Conservation (phyloP, 2,329 filamentous ascomycete species). For the Fusarium abutilonis region DNA sequence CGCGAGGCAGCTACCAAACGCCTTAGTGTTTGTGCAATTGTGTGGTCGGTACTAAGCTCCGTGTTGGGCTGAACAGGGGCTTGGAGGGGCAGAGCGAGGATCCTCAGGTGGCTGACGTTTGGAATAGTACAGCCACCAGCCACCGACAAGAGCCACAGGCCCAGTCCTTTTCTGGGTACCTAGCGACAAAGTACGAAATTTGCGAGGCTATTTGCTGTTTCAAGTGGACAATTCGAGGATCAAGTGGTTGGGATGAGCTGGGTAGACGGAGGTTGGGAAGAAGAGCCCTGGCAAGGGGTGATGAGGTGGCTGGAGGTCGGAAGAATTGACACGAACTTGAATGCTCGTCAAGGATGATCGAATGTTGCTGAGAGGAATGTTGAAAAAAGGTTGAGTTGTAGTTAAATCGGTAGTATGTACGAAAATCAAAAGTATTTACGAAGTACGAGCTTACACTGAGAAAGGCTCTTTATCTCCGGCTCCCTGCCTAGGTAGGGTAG, state of each 20-base stretch:
- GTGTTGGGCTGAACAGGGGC: conserved; percentile 33
- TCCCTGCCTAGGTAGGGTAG: too few relatives aligned
- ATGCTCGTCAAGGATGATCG: conserved; percentile 12
- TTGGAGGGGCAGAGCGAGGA: conserved; percentile 33
- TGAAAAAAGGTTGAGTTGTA: conserved; percentile 12
- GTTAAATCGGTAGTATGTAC: not conserved
- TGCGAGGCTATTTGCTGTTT: conserved; percentile 30
- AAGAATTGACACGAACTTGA: conserved; percentile 9
- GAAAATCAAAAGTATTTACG: not conserved
- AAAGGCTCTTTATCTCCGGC: too few relatives aligned
- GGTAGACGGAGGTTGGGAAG: conserved; percentile 30
- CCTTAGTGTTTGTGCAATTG: conserved; percentile 36
- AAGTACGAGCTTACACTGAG: not conserved
- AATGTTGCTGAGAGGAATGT: conserved; percentile 20
- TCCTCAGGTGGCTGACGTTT: conserved; percentile 33
- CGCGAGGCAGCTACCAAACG: conserved; percentile 37
- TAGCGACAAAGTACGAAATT: conserved; percentile 15
- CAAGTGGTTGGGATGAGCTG: conserved; percentile 29
- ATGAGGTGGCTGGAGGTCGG: conserved; percentile 32
- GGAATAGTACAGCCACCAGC: conserved; percentile 32
- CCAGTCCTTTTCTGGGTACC: conserved; percentile 20
- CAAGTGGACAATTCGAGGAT: conserved; percentile 21
- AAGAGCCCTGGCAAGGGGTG: conserved; percentile 16
- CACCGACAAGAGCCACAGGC: conserved; percentile 20
- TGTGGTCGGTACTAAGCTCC: conserved; percentile 18